phyloP scores from a whole-genome alignment of 2,329 filamentous ascomycete species.

The Hysterium pulicare region DNA sequence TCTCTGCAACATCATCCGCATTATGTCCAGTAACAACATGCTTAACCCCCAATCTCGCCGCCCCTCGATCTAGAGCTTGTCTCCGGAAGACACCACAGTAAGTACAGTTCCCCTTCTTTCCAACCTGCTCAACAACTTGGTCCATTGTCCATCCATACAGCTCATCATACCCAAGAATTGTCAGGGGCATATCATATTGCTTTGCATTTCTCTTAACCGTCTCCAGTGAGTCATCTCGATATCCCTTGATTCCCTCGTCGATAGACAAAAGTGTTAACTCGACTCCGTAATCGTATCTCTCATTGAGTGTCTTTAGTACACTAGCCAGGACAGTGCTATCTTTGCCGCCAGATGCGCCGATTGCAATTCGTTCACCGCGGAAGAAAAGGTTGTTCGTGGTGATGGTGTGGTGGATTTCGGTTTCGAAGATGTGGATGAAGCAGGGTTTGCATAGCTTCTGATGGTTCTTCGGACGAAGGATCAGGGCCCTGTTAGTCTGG shows the following conservation, averaged over 20 bases:
- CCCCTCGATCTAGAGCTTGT: constrained; percentile 89
- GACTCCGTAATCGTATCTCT: constrained; percentile 80
- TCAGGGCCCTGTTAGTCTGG: constrained; percentile 72
- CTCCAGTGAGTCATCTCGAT: constrained; percentile 91
- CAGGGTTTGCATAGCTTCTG: constrained; percentile 88
- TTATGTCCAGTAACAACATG: constrained; percentile 98
- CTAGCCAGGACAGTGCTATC: constrained; percentile 95
- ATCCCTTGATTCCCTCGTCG: constrained; percentile 96
- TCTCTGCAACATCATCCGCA: constrained; percentile 95
- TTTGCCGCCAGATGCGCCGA: constrained; percentile 95
- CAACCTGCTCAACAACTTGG: constrained; percentile 91
- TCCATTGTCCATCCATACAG: constrained; percentile 99
- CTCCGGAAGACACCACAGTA: constrained; percentile 96
- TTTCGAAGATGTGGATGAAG: constrained; percentile 84
- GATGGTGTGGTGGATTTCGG: constrained; percentile 92
- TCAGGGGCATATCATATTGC: constrained; percentile 87
- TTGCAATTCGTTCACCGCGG: constrained; percentile 81
- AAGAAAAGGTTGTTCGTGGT: constrained; percentile 75
- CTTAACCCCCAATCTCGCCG: constrained; percentile 78
- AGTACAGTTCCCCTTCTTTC: constrained; percentile 98
- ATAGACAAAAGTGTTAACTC: constrained; percentile 85
- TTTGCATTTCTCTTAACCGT: constrained; percentile 91
- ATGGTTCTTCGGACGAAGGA: constrained; percentile 91
- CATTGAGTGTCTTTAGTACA: constrained; percentile 90
- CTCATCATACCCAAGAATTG: constrained; percentile 89